These are phyloP conservation scores for Auricularia cornea DNA, from an alignment of 768 basidiomycete species.

Conservation along the genomic window DNA sequence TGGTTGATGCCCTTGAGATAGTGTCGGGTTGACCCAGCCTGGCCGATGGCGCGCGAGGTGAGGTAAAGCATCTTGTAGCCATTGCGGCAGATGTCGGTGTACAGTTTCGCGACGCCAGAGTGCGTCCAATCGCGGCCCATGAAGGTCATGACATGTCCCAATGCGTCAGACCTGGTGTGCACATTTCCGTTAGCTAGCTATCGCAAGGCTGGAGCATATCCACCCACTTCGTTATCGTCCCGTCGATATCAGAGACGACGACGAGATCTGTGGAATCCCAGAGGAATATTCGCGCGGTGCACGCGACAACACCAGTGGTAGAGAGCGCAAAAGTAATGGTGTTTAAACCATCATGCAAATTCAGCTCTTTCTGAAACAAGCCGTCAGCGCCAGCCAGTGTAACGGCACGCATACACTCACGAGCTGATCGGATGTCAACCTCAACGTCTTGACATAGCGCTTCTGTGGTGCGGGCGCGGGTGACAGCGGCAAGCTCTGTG, in stretches of 20 bases:
- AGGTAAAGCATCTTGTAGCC: conserved; percentile 98
- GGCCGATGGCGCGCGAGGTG: conserved; percentile 93
- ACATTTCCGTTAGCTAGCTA: not conserved
- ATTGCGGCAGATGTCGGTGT: conserved; percentile 90
- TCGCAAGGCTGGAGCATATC: not conserved
- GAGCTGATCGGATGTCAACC: conserved; percentile 90
- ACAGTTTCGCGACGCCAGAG: conserved; percentile 91
- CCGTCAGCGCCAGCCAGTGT: not conserved
- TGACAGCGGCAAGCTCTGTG: not conserved
- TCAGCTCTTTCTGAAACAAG: conserved; percentile 61
- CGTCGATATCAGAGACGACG: conserved; percentile 96
- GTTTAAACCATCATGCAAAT: conserved; percentile 81
- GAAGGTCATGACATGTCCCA: conserved; percentile 95
- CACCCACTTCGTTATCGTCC: conserved; percentile 92
- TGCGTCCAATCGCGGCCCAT: conserved; percentile 99
- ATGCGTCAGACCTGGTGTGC: conserved; percentile 71
- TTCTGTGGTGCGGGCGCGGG: conserved; percentile 20
- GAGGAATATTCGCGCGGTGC: conserved; percentile 87
- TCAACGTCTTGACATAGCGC: conserved; percentile 84
- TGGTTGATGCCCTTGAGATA: conserved; percentile 94
- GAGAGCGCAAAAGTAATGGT: conserved; percentile 90
- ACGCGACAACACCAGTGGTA: conserved; percentile 69
- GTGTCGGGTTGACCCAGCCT: conserved; percentile 92
- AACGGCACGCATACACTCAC: conserved; percentile 34
- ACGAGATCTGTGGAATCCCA: conserved; percentile 90